phyloP scores from a whole-genome alignment of 1,139 yeast species.

The Ogataea hybrid region DNA sequence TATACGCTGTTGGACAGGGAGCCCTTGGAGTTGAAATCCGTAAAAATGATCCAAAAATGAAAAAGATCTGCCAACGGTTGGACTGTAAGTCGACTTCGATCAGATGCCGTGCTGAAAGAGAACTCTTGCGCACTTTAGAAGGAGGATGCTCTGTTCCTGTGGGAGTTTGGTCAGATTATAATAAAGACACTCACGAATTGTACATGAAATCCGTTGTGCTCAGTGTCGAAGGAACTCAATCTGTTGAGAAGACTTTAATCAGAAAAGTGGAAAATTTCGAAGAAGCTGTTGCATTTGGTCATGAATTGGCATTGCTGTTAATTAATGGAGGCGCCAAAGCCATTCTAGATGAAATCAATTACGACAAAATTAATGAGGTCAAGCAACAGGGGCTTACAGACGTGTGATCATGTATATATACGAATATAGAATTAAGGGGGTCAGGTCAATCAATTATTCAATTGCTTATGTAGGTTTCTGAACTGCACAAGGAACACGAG shows the following conservation, averaged over 20 bases:
- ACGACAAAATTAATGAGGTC: conserved; percentile 53
- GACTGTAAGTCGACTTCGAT: conserved; percentile 67
- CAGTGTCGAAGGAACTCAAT: conserved; percentile 74
- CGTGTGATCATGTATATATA: conserved; percentile 8
- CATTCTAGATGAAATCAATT: conserved; percentile 78
- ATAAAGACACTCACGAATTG: conserved; percentile 43
- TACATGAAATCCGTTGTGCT: conserved; percentile 72
- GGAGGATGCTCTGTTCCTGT: conserved; percentile 99
- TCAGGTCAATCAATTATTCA: conserved; percentile 1
- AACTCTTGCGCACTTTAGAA: conserved; percentile 82
- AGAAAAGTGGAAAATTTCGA: conserved; percentile 36
- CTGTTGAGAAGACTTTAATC: conserved; percentile 53
- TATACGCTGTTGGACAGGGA: conserved; percentile 97
- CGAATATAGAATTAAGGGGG: conserved; percentile 1
- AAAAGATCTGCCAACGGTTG: conserved; percentile 57
- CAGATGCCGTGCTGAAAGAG: conserved; percentile 88
- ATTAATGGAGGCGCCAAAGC: conserved; percentile 76
- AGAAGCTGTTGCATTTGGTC: conserved; percentile 75
- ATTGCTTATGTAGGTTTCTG: conserved; percentile 13
- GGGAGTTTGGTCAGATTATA: conserved; percentile 64
- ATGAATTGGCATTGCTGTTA: conserved; percentile 63
- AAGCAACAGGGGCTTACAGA: conserved; percentile 31
- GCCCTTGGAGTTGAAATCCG: conserved; percentile 92
- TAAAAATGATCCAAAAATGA: conserved; percentile 58
- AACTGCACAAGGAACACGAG: conserved; percentile 16